Evolutionary conservation across 2,329 filamentous ascomycete species (phyloP).

Genomic region (Fusarium sp.): DNA sequence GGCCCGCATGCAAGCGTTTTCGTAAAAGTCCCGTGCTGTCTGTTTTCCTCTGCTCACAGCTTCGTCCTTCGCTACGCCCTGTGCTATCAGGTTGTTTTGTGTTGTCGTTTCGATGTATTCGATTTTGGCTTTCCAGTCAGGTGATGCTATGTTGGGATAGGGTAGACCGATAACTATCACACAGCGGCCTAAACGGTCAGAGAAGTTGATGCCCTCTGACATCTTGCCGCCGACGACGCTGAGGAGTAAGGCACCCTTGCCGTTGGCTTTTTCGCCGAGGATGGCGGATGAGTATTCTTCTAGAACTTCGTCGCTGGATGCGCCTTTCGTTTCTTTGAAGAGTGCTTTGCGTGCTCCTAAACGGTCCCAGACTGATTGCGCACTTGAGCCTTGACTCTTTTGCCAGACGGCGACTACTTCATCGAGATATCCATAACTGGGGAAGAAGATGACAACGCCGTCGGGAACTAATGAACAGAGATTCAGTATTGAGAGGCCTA

Average conservation of each 20-base stretch:
- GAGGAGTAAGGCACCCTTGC: conserved; percentile 79
- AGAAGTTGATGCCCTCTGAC: conserved; percentile 98
- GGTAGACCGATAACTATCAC: conserved; percentile 93
- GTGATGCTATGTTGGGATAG: conserved; percentile 88
- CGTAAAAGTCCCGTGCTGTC: conserved; percentile 82
- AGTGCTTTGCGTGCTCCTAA: conserved; percentile 70
- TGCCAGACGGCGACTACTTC: conserved; percentile 75
- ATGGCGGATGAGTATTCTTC: conserved; percentile 78
- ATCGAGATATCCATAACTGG: conserved; percentile 91
- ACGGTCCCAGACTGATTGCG: conserved; percentile 66
- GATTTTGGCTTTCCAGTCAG: conserved; percentile 93
- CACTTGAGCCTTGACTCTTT: conserved; percentile 42
- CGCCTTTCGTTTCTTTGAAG: conserved; percentile 67
- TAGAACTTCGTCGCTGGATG: conserved; percentile 75
- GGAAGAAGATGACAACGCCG: conserved; percentile 94
- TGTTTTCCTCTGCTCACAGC: conserved; percentile 57
- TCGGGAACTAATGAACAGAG: conserved; percentile 82
- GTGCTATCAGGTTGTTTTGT: conserved; percentile 49
- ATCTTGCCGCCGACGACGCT: conserved; percentile 95
- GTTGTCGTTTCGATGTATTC: conserved; percentile 80
- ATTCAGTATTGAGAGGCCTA: conserved; percentile 78
- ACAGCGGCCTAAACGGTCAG: conserved; percentile 86
- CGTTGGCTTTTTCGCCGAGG: conserved; percentile 52
- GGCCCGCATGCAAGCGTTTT: conserved; percentile 95
- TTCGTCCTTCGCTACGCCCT: conserved; percentile 40